Base-by-base conservation (phyloP, 176 grass and related monocot species). In the Eremochloa ophiuroides region DNA sequence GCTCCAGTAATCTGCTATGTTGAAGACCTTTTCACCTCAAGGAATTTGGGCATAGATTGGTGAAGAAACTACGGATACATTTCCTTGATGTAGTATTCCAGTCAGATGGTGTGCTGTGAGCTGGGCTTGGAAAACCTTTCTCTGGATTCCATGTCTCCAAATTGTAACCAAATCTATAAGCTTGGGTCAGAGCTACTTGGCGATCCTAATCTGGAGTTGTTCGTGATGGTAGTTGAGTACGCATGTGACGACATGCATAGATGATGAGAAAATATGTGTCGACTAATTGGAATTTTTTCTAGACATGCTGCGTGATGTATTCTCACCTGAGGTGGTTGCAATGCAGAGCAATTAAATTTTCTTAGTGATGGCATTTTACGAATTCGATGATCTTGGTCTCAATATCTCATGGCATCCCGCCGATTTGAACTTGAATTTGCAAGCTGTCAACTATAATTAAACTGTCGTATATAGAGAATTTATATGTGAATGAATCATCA, bases 1-100 rank as follows among this genome's bases (percentile, higher is more conserved):
- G 76, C 83, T 75, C 82, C 87, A 65, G 94, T 97, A 29, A 94
- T 97, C 73, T 37, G 35, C n/a, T 94, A 97, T 2, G 64, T 94
- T 9, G 94, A 97, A 79, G 87, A 88, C 23, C 77, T 97, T 55
- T 97, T 91, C 74, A 90, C 74, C 74, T 94, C 94, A 1, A 94
- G 75, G 69, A 75, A 90, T 74, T 59, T 94, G 47, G 94, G 94
- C 39, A 39, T 90, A 75, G 91, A 97, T 61, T 97, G 94, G 91
- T 97, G 89, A 97, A 69, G 25, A 15, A 28, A 13, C 67, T 82
- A 28, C 8, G n/a, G 20, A 69, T 61, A 53, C 5, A 4, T 16
- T 27, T 3, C 29, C 33, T 59, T 4, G 17, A 53, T 89, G 77
- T 70, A 84, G 64, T 81, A 64, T 81, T 85, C 50, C 17, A 18